Conservation (phyloP, 257 asterid genomes). For the Mentha longifolia region DNA sequence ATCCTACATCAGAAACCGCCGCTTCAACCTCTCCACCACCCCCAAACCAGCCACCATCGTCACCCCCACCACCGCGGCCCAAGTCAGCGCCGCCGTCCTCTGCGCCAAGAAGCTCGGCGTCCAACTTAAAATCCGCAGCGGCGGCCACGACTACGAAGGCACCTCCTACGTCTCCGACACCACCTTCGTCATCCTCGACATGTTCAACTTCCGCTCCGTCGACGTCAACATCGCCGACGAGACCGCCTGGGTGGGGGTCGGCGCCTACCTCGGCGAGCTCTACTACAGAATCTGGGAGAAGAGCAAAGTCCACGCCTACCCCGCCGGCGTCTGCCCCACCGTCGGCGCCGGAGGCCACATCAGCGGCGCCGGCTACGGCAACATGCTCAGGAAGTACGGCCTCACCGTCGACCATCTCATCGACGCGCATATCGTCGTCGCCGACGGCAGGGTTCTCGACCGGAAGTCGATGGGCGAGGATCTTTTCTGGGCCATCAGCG, state of each 20-base stretch:
- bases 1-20: slow-evolving; percentile 52
- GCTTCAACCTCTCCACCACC: slow-evolving; percentile 55
- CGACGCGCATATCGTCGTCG: slow-evolving; percentile 54
- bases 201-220: slow-evolving; percentile 52
- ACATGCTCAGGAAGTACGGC: slow-evolving; percentile 55
- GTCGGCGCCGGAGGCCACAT: slow-evolving; percentile 69
- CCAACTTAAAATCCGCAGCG: slow-evolving; percentile 63
- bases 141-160: slow-evolving; percentile 71
- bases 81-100: slow-evolving; percentile 50
- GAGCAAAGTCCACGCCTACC: slow-evolving; percentile 48
- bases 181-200: slow-evolving; percentile 51
- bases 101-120: slow-evolving; percentile 44
- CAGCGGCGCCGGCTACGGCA: slow-evolving; percentile 67
- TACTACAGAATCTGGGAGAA: slow-evolving; percentile 52
- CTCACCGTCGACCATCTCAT: slow-evolving; percentile 59
- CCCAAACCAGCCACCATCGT: slow-evolving; percentile 45
- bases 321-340: slow-evolving; percentile 64
- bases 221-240: slow-evolving; percentile 38
- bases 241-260: slow-evolving; percentile 62
- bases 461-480: slow-evolving; percentile 65
- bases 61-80: slow-evolving; percentile 47
- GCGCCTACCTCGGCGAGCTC: slow-evolving; percentile 64
- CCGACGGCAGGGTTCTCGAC: slow-evolving; percentile 45
- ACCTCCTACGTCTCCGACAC: slow-evolving; percentile 48
- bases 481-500: slow-evolving; percentile 64